Base-by-base conservation (phyloP, 1,139 yeast genomes). In the Diutina neorugosa region DNA sequence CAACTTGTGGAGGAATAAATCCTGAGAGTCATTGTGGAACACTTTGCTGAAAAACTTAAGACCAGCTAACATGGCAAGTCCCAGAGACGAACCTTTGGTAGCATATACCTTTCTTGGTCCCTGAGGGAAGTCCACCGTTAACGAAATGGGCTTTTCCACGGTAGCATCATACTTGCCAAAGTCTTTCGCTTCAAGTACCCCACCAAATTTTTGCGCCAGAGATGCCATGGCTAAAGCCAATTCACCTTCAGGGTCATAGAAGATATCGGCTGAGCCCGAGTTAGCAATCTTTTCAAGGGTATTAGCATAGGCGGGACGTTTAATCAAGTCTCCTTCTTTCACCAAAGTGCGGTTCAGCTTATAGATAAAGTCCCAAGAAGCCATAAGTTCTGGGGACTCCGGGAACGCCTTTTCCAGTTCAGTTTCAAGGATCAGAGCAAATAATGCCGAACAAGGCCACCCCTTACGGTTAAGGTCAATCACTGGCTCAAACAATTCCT, bases 171-270 rank as follows among this genome's bases (percentile, higher is more conserved):
- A 93, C 43, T 66, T 64, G 1, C 70, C 75, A 62, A 93, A 86
- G 64, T 93, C 98, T 12, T 76, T 70, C 0, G 66, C 63, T 0
- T 78, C 71, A 40, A 88, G 61, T 2, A 89, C 70, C 0, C 96
- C 96, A 12, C 87, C 87, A 46, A 74, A 65, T 9, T 63, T 55
- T 34, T 70, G 68, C 34, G 77, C 72, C 1, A 75, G 64, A 3
- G 63, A 57, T 3, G 81, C 82, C 61, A 87, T 69, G 14, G 76
- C 64, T 8, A 73, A 68, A 0, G 80, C 94, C 52, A 88, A 81
- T 16, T 86, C 84, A 0, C 93, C 91, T 0, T 77, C 61, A 0
- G 96, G 89, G 60, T 90, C 96, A 63, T 93, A 93, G 62, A 91
- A 93, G 0, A 86, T 71, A 2, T 80, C 88, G 48, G 78, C 77